These are phyloP conservation scores for Monosporascus cannonballus DNA, from an alignment of 2,329 filamentous ascomycete species.

Conservation along the genomic window DNA sequence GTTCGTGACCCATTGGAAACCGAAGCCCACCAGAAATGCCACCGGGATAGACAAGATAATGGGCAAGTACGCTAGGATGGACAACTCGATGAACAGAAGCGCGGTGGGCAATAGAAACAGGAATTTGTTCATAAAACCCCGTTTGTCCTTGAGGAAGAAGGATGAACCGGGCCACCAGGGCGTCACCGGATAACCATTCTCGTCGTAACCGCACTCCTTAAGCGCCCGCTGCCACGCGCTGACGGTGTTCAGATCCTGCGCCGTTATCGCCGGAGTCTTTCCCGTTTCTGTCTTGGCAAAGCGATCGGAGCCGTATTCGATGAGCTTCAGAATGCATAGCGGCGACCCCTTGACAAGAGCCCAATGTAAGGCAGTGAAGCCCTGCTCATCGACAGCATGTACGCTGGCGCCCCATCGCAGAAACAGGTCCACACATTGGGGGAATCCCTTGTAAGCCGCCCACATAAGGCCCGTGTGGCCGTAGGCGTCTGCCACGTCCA, in stretches of 20 bases:
- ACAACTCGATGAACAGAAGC: conserved; percentile 64
- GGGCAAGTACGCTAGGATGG: conserved; percentile 66
- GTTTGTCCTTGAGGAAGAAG: conserved; percentile 69
- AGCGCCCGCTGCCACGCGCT: conserved; percentile 78
- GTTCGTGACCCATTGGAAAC: conserved; percentile 70
- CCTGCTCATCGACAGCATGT: conserved; percentile 82
- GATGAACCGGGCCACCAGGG: conserved; percentile 68
- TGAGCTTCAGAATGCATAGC: conserved; percentile 83
- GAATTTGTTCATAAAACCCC: conserved; percentile 74
- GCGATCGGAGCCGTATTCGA: conserved; percentile 92
- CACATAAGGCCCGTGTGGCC: conserved; percentile 97
- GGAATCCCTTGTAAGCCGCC: conserved; percentile 96
- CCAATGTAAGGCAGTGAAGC: conserved; percentile 95
- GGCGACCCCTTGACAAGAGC: conserved; percentile 88
- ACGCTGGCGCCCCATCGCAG: conserved; percentile 94
- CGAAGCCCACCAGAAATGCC: conserved; percentile 58
- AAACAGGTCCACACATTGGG: conserved; percentile 85
- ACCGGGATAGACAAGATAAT: conserved; percentile 73
- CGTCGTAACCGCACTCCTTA: conserved; percentile 75
- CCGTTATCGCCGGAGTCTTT: conserved; percentile 82
- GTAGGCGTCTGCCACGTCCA: conserved; percentile 83
- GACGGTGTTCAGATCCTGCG: conserved; percentile 82
- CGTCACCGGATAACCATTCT: conserved; percentile 65
- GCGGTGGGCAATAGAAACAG: conserved; percentile 86
- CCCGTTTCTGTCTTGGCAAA: conserved; percentile 85